A percentile compares a stretch with the other conserved stretches of the same genome.
phyloP scores from a whole-genome alignment of 2,329 filamentous ascomycete genomes.

The Thielaviopsis populi region DNA sequence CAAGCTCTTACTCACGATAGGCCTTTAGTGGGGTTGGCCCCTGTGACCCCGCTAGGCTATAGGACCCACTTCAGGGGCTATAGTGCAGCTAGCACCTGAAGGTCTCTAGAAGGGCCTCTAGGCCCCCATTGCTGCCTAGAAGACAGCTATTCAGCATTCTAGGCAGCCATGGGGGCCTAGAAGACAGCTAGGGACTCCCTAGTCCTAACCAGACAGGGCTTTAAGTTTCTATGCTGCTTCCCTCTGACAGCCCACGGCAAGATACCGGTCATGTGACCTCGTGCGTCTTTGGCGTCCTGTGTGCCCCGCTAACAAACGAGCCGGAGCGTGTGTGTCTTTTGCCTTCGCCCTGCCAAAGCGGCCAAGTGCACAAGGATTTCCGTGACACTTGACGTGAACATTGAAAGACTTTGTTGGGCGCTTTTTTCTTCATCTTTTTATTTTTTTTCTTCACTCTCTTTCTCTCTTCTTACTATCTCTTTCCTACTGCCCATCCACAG shows the following conservation, averaged over 20 bases:
- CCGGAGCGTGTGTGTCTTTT: too few relatives aligned
- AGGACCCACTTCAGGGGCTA: neutral
- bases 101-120: too few relatives aligned
- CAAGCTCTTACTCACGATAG: neutral
- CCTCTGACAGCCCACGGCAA: neutral
- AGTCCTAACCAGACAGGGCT: too few relatives aligned
- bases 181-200: too few relatives aligned
- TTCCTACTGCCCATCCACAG: neutral
- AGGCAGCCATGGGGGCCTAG: slow-evolving; percentile 2
- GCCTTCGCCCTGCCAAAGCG: too few relatives aligned
- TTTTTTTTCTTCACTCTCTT: neutral
- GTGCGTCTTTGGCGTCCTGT: neutral
- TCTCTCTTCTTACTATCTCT: neutral
- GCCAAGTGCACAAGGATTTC: too few relatives aligned
- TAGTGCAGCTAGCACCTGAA: neutral
- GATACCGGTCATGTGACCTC: neutral
- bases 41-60: too few relatives aligned
- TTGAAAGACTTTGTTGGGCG: neutral
- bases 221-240: too few relatives aligned
- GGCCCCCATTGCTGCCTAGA: too few relatives aligned
- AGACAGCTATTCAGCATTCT: neutral
- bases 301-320: neutral
- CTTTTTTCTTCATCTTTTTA: neutral
- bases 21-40: neutral
- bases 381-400: too few relatives aligned